Evolutionary conservation across 768 basidiomycete genomes (phyloP).

Genomic region (Pisolithus albus): DNA sequence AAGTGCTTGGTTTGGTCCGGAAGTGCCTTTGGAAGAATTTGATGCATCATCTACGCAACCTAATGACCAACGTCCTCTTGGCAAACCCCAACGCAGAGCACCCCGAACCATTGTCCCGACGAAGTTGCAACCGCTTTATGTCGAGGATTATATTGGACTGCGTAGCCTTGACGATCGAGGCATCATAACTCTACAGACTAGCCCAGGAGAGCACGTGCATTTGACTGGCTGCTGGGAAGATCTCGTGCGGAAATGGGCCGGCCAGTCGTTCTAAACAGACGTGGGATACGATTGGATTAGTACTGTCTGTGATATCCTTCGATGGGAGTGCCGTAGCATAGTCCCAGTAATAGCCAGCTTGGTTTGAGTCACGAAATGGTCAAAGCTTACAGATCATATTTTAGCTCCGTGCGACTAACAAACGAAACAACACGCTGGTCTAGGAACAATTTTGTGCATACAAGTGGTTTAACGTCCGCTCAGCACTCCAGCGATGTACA

Average conservation of each 20-base stretch:
- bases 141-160: constrained; percentile 78
- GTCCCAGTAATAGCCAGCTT: too few species aligned
- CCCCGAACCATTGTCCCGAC: constrained; percentile 54
- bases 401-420: too few species aligned
- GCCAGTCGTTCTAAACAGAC: constrained; percentile 12
- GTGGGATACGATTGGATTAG: too few species aligned
- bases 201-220: constrained; percentile 74
- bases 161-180: constrained; percentile 62
- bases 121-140: constrained; percentile 65
- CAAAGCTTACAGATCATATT: too few species aligned
- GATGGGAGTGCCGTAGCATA: not conserved
- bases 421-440: too few species aligned
- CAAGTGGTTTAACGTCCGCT: not conserved
- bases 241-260: constrained; percentile 40
- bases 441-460: too few species aligned
- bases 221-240: constrained; percentile 56
- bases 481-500: not conserved
- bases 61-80: constrained; percentile 9
- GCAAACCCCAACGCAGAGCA: constrained; percentile 1
- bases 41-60: not conserved
- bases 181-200: constrained; percentile 50
- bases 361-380: too few species aligned
- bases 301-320: too few species aligned
- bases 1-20: constrained; percentile 81
- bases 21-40: constrained; percentile 37